These are phyloP conservation scores for Alternaria ventricosa DNA, from an alignment of 2,329 filamentous ascomycete genomes.

Conservation along the genomic window DNA sequence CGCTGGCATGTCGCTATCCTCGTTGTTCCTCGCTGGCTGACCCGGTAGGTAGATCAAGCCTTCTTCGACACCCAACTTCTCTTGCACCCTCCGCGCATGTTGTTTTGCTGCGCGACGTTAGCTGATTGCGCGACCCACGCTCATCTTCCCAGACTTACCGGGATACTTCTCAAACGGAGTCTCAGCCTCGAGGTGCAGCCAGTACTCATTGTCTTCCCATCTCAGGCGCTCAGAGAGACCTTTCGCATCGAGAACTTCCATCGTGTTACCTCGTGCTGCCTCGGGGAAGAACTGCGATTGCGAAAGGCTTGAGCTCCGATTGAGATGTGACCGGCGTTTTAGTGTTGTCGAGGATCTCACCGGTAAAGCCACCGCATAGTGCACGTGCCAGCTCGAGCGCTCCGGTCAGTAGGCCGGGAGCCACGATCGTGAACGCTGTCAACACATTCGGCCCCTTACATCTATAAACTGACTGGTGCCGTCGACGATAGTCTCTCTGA, in stretches of 20 bases:
- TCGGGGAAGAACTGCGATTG: conserved; percentile 16
- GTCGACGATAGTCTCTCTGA: background rate
- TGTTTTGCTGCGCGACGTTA: conserved; percentile 44
- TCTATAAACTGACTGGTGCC: background rate
- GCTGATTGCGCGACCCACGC: background rate
- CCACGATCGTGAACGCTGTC: background rate
- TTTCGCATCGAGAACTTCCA: conserved; percentile 36
- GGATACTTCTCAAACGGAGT: conserved; percentile 49
- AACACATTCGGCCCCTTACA: conserved; percentile 6
- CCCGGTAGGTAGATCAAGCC: conserved; percentile 65
- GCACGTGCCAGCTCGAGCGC: conserved; percentile 5
- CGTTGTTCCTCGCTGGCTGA: conserved; percentile 56
- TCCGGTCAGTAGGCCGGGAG: conserved; percentile 15
- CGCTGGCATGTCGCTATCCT: conserved; percentile 65
- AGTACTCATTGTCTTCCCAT: conserved; percentile 39
- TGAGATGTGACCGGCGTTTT: conserved; percentile 17
- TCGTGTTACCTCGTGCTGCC: conserved; percentile 20
- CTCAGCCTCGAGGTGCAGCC: conserved; percentile 44
- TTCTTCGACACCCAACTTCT: conserved; percentile 40
- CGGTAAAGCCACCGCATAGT: conserved; percentile 17
- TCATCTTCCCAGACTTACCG: conserved; percentile 28
- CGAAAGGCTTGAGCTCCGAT: conserved; percentile 11
- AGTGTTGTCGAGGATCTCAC: conserved; percentile 15
- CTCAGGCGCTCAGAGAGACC: conserved; percentile 37
- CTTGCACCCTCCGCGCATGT: conserved; percentile 48